phyloP scores from a whole-genome alignment of 2,329 filamentous ascomycete species.

The Calonectria pteridis region DNA sequence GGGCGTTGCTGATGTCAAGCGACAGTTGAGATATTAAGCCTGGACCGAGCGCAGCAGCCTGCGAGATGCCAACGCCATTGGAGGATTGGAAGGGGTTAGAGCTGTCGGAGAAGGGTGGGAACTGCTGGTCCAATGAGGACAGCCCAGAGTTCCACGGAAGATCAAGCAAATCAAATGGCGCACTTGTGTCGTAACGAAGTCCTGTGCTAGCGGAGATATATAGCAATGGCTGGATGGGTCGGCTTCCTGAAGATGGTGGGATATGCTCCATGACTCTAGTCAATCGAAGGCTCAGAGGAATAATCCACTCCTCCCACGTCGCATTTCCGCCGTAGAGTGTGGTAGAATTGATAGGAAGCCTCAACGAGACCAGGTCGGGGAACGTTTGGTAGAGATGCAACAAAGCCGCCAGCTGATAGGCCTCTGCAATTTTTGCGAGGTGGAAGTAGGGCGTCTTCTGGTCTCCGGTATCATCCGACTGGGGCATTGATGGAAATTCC shows the following conservation, averaged over 20 bases:
- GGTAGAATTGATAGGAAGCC: slow-evolving; percentile 43
- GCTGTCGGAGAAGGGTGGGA: slow-evolving; percentile 12
- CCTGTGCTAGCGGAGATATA: slow-evolving; percentile 54
- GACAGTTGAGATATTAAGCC: slow-evolving; percentile 43
- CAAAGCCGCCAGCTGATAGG: slow-evolving; percentile 53
- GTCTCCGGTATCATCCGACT: slow-evolving; percentile 48
- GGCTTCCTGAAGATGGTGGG: slow-evolving; percentile 50
- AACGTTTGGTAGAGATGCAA: slow-evolving; percentile 57
- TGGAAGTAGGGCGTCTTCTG: slow-evolving; percentile 45
- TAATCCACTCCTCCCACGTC: slow-evolving; percentile 53
- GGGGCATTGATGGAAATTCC: slow-evolving; percentile 38
- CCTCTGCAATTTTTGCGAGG: slow-evolving; percentile 53
- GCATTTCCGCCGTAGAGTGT: slow-evolving; percentile 37
- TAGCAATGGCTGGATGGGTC: slow-evolving; percentile 53
- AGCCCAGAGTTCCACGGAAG: slow-evolving; percentile 27
- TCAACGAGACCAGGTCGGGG: slow-evolving; percentile 49
- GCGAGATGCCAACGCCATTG: slow-evolving; percentile 19
- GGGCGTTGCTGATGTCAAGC: slow-evolving; percentile 53
- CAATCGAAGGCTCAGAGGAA: slow-evolving; percentile 49
- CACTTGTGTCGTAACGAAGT: slow-evolving; percentile 42
- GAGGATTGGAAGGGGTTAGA: slow-evolving; percentile 22
- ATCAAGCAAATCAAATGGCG: slow-evolving; percentile 32
- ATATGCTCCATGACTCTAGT: slow-evolving; percentile 51
- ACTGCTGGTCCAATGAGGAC: slow-evolving; percentile 18
- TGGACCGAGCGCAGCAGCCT: slow-evolving; percentile 12